Conservation (phyloP, 2,329 filamentous ascomycete species). For the Penicillium frequentans region DNA sequence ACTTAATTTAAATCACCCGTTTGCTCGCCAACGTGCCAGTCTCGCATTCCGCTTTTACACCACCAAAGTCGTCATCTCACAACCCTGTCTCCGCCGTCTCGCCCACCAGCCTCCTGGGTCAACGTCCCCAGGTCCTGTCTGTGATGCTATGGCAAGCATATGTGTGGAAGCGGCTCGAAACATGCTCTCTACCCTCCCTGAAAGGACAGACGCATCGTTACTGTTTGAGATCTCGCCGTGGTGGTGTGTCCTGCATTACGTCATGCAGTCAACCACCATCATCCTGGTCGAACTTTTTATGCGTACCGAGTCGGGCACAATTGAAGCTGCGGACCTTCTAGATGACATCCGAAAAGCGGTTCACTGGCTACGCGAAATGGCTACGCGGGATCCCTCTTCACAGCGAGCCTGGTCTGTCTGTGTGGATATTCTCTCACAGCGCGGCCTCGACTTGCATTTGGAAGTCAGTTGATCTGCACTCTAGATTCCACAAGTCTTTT, state of each 20-base stretch:
- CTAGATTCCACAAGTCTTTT: background rate
- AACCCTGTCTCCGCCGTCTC: conserved; percentile 44
- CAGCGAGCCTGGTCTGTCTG: conserved; percentile 36
- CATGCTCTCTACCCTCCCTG: conserved; percentile 37
- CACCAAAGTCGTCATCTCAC: conserved; percentile 43
- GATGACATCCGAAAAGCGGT: conserved; percentile 34
- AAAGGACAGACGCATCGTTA: conserved; percentile 31
- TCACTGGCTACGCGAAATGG: conserved; percentile 39
- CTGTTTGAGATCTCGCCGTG: conserved; percentile 37
- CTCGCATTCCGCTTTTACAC: conserved; percentile 46
- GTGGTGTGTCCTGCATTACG: conserved; percentile 44
- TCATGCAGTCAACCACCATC: conserved; percentile 42
- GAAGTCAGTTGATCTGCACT: conserved; percentile 5
- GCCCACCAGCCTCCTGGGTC: conserved; percentile 25
- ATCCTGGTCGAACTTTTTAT: conserved; percentile 40
- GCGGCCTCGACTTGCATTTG: conserved; percentile 16
- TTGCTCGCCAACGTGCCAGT: conserved; percentile 33
- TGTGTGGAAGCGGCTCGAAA: conserved; percentile 39
- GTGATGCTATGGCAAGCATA: conserved; percentile 32
- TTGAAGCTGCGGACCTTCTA: conserved; percentile 27
- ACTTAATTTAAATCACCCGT: conserved; percentile 25
- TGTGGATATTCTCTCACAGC: conserved; percentile 24
- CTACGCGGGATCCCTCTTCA: conserved; percentile 33
- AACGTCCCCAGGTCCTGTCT: conserved; percentile 26
- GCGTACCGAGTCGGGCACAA: conserved; percentile 30